These are phyloP conservation scores for Laburnicola sp. DNA, from an alignment of 2,329 filamentous ascomycete species.

Conservation along the genomic window DNA sequence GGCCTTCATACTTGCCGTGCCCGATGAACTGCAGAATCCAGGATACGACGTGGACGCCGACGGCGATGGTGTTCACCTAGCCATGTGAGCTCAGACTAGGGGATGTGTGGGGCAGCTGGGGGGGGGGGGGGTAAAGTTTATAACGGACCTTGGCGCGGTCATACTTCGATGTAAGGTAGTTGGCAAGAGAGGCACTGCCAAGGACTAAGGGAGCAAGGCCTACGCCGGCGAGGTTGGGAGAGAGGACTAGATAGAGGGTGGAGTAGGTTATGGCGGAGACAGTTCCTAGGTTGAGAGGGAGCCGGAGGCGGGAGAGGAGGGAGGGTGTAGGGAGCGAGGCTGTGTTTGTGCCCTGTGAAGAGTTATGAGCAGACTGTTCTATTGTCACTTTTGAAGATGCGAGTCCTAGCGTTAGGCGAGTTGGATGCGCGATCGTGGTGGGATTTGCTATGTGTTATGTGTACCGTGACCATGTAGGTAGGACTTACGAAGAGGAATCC, in stretches of 20 bases:
- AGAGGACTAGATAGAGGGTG: slow-evolving; percentile 84
- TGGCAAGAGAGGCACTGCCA: slow-evolving; percentile 70
- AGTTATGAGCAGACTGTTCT: background rate
- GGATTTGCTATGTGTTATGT: too few relatives aligned
- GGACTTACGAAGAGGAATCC: slow-evolving; percentile 66
- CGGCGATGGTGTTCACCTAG: slow-evolving; percentile 62
- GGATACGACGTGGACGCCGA: slow-evolving; percentile 68
- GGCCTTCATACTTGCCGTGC: slow-evolving; percentile 83
- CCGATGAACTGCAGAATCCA: slow-evolving; percentile 92
- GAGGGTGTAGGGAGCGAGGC: slow-evolving; percentile 45
- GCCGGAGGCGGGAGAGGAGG: slow-evolving; percentile 38
- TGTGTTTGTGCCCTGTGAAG: slow-evolving; percentile 58
- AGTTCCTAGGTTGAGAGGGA: slow-evolving; percentile 50
- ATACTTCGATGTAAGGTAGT: slow-evolving; percentile 66
- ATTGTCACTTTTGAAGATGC: background rate
- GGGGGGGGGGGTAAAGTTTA: too few relatives aligned
- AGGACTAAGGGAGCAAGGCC: slow-evolving; percentile 75
- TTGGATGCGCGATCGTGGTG: too few relatives aligned
- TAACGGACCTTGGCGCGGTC: slow-evolving; percentile 53
- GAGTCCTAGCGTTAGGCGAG: too few relatives aligned
- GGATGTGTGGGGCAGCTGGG: background rate
- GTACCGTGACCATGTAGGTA: too few relatives aligned
- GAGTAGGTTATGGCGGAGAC: slow-evolving; percentile 65
- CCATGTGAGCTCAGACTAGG: slow-evolving; percentile 45
- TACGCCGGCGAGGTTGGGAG: slow-evolving; percentile 79